Base-by-base conservation (phyloP, 192 early-diverging fungal genomes). In the Coemansia pectinata region DNA sequence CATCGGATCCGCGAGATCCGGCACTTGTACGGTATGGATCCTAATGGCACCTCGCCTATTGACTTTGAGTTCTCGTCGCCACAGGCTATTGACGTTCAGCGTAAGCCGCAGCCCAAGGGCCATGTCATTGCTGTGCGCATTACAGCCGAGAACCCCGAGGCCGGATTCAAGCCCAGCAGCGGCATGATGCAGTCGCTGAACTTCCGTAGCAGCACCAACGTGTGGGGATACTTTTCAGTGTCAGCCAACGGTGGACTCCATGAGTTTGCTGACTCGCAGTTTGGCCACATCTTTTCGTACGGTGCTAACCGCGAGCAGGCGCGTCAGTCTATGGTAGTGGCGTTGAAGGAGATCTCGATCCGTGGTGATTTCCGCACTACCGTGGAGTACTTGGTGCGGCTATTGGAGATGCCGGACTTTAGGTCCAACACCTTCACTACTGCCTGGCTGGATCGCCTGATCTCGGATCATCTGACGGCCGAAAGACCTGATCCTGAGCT, bases 181-280 rank as follows among this genome's bases (percentile, higher is more conserved):
- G 97, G 96, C 59, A 95, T 95, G 85, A 90, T 99, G 84, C 91
- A 95, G 67, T 96, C 97, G 76, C 92, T 99, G 59, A 99, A 98
- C 84, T 99, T 99, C 87, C 85, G 95, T 41, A 91, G 89, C 64
- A 94, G 93, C 78, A 94, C 90, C 47, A 97, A 97, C 63, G 97
- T 99, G 36, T 98, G 97, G 97, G 97, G 97, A n/a, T 98, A 98
- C 87, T 99, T 99, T 84, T 96, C 94, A 7, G 96, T 99, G 45
- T 93, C 91, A 72, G 87, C 94, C 27, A 90, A 91, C 34, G 96
- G 97, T 69, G 96, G 95, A 67, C 87, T 99, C 67, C 97, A 99
- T 84, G 97, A 99, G 77, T 99, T 92, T 86, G 97, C 97, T n/a
- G 97, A 99, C 77, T 96, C 94, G 29, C 97, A 99, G 84, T 99